phyloP scores from a whole-genome alignment of 2,329 filamentous ascomycete species.

The Fusarium oligoseptatum region DNA sequence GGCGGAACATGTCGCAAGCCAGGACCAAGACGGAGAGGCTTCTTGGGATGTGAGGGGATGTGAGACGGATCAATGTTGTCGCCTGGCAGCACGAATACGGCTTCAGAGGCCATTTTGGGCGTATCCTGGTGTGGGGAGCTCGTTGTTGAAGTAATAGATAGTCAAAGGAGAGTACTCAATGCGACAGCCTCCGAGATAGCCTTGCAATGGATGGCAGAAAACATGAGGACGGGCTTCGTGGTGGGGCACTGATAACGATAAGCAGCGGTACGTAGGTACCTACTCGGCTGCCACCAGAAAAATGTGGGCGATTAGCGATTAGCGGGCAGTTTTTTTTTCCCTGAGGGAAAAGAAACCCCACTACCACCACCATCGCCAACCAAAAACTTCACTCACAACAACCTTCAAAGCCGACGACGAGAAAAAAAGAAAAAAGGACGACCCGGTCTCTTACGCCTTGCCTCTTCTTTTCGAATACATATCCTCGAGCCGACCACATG shows the following conservation, averaged over 20 bases:
- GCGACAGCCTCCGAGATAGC: conserved; percentile 28
- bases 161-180: conserved; percentile 18
- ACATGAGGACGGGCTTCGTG: conserved; percentile 14
- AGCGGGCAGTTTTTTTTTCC: conserved; percentile 46
- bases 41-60: conserved; percentile 76
- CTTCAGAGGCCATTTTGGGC: conserved; percentile 67
- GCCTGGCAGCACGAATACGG: conserved; percentile 83
- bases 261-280: conserved; percentile 39
- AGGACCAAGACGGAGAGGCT: conserved; percentile 83
- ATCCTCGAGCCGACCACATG: conserved; percentile 53
- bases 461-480: conserved; percentile 9
- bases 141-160: neutral
- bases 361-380: conserved; percentile 36
- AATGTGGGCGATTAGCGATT: conserved; percentile 43
- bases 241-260: conserved; percentile 38
- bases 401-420: conserved; percentile 13
- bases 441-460: conserved; percentile 19
- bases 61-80: conserved; percentile 76
- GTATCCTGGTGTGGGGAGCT: conserved; percentile 6
- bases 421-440: conserved; percentile 19
- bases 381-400: conserved; percentile 41
- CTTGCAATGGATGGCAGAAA: conserved; percentile 20
- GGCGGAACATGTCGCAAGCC: conserved; percentile 86
- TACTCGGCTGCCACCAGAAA: conserved; percentile 31
- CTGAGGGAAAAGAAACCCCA: conserved; percentile 46